These are phyloP conservation scores for Mycena alexandri DNA, from an alignment of 768 basidiomycete species.

Conservation along the genomic window DNA sequence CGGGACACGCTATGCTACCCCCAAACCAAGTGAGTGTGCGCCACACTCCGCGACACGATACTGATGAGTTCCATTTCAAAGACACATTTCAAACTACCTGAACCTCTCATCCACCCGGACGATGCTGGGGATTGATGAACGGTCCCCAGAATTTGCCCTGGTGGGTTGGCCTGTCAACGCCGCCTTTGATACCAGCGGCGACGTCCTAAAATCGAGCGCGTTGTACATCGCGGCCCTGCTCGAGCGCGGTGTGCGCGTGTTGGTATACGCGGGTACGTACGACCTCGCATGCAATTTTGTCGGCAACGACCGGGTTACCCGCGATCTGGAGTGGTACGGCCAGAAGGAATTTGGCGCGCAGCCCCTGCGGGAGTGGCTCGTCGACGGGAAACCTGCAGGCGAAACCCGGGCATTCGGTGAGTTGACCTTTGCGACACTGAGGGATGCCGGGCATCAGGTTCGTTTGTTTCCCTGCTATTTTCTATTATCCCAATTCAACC, in stretches of 20 bases:
- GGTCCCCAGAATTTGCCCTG: constrained; percentile 52
- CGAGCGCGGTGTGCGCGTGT: constrained; percentile 62
- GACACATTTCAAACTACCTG: constrained; percentile 63
- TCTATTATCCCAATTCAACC: too few relatives aligned
- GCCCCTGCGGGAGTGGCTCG: constrained; percentile 60
- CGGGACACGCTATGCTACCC: constrained; percentile 34
- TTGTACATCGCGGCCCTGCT: constrained; percentile 65
- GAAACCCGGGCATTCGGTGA: constrained; percentile 36
- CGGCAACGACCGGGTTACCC: constrained; percentile 67
- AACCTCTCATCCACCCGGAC: constrained; percentile 59
- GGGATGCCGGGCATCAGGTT: constrained; percentile 50
- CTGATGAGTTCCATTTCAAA: constrained; percentile 31
- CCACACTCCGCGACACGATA: background rate
- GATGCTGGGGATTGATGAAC: constrained; percentile 59
- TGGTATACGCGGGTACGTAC: constrained; percentile 66
- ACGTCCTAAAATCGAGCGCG: constrained; percentile 46
- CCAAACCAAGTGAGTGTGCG: constrained; percentile 2
- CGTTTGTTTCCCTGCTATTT: constrained; percentile 26
- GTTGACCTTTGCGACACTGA: constrained; percentile 40
- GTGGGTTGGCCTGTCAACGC: constrained; percentile 52
- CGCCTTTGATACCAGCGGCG: constrained; percentile 57
- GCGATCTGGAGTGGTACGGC: constrained; percentile 68
- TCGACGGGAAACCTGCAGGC: constrained; percentile 57
- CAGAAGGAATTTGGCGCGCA: constrained; percentile 56
- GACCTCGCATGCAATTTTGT: constrained; percentile 69